Evolutionary conservation across 177 flowering plant genomes (phyloP).

Genomic region (Vitis hybrid): DNA sequence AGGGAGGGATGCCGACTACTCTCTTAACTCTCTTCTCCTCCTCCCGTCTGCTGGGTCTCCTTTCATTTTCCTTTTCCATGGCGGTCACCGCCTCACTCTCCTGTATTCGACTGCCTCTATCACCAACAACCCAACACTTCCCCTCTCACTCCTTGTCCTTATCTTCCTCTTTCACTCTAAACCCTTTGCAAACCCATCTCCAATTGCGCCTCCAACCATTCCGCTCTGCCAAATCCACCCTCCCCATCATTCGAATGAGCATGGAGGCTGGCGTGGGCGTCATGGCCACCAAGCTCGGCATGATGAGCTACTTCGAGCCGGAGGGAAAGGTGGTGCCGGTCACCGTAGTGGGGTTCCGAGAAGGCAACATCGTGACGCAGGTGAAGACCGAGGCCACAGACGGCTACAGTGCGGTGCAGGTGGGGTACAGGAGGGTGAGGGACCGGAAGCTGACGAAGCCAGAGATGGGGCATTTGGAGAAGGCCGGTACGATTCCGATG

Average conservation of each 20-base stretch:
- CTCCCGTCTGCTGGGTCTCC: too few relatives aligned
- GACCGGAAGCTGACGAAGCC: constrained; percentile 88
- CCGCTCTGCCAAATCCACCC: too few relatives aligned
- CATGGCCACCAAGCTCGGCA: constrained; percentile 95
- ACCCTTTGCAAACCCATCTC: too few relatives aligned
- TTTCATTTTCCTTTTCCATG: too few relatives aligned
- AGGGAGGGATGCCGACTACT: too few relatives aligned
- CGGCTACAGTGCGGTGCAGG: constrained; percentile 89
- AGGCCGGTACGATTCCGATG: constrained; percentile 78
- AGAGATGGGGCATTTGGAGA: constrained; percentile 81
- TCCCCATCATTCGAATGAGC: constrained; percentile 30
- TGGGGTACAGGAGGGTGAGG: constrained; percentile 83
- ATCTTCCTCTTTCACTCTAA: too few relatives aligned
- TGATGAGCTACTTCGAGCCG: constrained; percentile 88
- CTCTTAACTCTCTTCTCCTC: too few relatives aligned
- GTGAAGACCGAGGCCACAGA: constrained; percentile 80
- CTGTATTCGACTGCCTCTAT: too few relatives aligned
- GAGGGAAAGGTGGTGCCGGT: constrained; percentile 82
- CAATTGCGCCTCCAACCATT: too few relatives aligned
- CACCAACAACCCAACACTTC: too few relatives aligned
- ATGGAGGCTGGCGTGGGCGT: constrained; percentile 89
- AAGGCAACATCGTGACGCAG: constrained; percentile 95
- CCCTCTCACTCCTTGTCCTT: too few relatives aligned
- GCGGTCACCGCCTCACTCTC: too few relatives aligned
- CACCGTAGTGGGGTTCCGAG: constrained; percentile 87